phyloP scores from a whole-genome alignment of 257 asterid species.

The Mitragyna speciosa region DNA sequence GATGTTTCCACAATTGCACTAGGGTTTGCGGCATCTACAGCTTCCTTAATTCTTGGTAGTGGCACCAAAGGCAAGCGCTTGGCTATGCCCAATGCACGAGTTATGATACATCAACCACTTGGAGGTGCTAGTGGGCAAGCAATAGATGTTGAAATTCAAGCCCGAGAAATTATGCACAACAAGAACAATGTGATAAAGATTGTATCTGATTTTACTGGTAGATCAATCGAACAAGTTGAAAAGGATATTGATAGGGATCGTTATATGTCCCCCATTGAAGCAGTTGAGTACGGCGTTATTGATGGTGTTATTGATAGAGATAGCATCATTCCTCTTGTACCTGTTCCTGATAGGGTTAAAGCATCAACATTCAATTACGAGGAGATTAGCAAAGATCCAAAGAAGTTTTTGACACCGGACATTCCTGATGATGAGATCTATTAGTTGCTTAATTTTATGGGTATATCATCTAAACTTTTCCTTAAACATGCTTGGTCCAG shows the following conservation, averaged over 20 bases:
- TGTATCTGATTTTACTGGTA: conserved; percentile 64
- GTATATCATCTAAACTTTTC: conserved; percentile 19
- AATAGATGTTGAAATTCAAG: conserved; percentile 88
- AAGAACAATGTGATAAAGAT: conserved; percentile 65
- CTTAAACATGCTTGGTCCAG: neutral
- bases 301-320: conserved; percentile 91
- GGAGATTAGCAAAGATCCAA: conserved; percentile 56
- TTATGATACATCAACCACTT: conserved; percentile 92
- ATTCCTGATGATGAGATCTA: conserved; percentile 85
- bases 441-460: conserved; percentile 41
- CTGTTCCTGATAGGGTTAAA: conserved; percentile 76
- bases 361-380: conserved; percentile 52
- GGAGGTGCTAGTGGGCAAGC: conserved; percentile 96
- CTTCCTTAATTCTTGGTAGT: conserved; percentile 89
- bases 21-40: conserved; percentile 89
- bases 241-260: conserved; percentile 90
- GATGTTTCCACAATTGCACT: conserved; percentile 83
- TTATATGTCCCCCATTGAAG: conserved; percentile 95
- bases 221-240: conserved; percentile 81
- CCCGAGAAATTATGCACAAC: conserved; percentile 78
- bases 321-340: conserved; percentile 71
- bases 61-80: conserved; percentile 93
- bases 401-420: conserved; percentile 66
- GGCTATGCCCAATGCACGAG: conserved; percentile 94
- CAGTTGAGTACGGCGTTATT: conserved; percentile 83